Conservation (phyloP, 2,329 filamentous ascomycete species). For the Fusarium pseudonygamai region DNA sequence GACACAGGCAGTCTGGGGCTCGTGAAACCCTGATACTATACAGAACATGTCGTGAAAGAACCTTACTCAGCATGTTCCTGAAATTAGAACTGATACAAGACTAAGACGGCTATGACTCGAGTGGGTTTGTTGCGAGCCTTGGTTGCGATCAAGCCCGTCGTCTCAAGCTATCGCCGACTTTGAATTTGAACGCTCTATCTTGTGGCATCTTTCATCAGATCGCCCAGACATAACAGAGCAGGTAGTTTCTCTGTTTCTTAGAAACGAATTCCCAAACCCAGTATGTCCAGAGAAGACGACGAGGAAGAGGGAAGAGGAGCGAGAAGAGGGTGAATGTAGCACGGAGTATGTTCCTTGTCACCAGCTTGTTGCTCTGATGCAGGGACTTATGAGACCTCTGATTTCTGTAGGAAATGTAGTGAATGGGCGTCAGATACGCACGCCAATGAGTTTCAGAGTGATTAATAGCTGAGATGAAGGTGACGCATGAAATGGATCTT, state of each 20-base stretch:
- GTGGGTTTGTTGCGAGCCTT: background rate
- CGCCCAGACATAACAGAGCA: background rate
- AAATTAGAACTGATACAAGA: background rate
- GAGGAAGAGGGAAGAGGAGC: background rate
- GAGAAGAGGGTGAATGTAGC: background rate
- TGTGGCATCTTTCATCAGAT: background rate
- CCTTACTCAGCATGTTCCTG: rapidly evolving
- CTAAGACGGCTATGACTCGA: rapidly evolving
- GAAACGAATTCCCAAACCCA: background rate
- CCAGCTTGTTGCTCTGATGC: background rate
- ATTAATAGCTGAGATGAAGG: background rate
- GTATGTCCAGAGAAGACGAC: background rate
- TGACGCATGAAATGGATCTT: too few relatives aligned
- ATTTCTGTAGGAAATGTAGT: rapidly evolving
- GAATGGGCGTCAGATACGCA: rapidly evolving
- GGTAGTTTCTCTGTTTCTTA: background rate
- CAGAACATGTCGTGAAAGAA: background rate
- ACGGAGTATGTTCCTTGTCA: background rate
- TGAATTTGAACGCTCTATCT: background rate
- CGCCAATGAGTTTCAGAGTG: rapidly evolving
- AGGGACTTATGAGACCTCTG: background rate
- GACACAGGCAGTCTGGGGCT: background rate
- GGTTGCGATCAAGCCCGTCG: background rate
- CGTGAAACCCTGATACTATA: background rate
- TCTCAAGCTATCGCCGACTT: background rate